Evolutionary conservation across 2,329 filamentous ascomycete genomes (phyloP).

Genomic region (Epichloe coenophiala): DNA sequence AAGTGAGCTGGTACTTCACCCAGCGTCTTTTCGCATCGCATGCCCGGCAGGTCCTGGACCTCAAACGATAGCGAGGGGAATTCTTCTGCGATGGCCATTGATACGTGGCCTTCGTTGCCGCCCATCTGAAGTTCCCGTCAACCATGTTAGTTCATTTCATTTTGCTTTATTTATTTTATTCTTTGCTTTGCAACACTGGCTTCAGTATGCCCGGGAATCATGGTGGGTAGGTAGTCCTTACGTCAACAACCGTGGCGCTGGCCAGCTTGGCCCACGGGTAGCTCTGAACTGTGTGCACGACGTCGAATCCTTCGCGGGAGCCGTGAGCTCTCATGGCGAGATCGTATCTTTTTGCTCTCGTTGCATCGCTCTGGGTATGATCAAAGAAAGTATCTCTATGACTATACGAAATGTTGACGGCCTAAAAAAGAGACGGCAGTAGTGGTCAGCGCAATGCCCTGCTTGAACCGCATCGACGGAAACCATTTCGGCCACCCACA

Average conservation of each 20-base stretch:
- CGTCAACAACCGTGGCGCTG: slow-evolving; percentile 14
- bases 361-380: slow-evolving; percentile 15
- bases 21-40: slow-evolving; percentile 21
- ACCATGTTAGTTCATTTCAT: no score
- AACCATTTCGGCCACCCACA: background rate
- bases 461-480: no score
- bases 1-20: slow-evolving; percentile 19
- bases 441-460: no score
- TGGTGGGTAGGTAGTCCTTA: slow-evolving; percentile 2
- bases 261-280: slow-evolving; percentile 14
- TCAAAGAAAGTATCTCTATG: slow-evolving; percentile 15
- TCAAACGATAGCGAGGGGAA: slow-evolving; percentile 24
- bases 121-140: slow-evolving; percentile 10
- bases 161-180: background rate
- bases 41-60: slow-evolving; percentile 34
- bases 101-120: slow-evolving; percentile 14
- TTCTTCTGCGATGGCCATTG: slow-evolving; percentile 10
- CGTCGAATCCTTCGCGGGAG: slow-evolving; percentile 10
- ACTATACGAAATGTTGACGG: slow-evolving; percentile 16
- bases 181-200: background rate
- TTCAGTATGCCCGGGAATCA: background rate
- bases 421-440: slow-evolving; percentile 1
- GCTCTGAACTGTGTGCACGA: slow-evolving; percentile 10
- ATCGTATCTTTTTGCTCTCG: slow-evolving; percentile 16
- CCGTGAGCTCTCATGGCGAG: slow-evolving; percentile 18